Percentiles rank a stretch among this genome's conserved stretches.
Evolutionary conservation across 179 eudicot species (phyloP).

Genomic region (Spergularia azorica): DNA sequence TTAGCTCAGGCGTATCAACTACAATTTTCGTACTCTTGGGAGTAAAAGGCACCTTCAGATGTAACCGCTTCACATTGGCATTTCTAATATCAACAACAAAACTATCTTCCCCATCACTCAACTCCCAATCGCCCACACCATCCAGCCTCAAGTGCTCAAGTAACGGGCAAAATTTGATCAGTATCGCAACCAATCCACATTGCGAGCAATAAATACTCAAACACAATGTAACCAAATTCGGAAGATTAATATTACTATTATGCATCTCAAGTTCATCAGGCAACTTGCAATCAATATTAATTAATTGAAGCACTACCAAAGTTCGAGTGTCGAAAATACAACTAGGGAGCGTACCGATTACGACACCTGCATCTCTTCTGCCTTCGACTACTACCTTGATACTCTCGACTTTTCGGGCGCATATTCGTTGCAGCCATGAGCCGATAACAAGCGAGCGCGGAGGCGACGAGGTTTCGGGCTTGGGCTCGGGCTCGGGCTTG

Average conservation of each 20-base stretch:
- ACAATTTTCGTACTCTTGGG: neutral
- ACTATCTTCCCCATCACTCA: neutral
- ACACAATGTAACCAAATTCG: neutral
- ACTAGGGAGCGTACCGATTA: neutral
- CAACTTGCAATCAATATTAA: neutral
- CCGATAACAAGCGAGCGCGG: neutral
- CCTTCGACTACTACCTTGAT: neutral
- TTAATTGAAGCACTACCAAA: neutral
- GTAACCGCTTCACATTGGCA: neutral
- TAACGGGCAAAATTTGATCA: neutral
- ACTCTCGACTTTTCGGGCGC: neutral
- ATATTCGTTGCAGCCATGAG: neutral
- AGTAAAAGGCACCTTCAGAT: neutral
- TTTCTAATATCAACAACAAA: neutral
- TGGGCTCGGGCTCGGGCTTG: no score
- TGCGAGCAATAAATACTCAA: neutral
- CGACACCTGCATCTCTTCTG: neutral
- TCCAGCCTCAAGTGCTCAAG: neutral
- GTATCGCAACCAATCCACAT: neutral
- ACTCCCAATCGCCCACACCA: neutral
- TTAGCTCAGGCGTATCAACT: neutral
- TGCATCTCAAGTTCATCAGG: neutral
- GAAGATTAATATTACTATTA: neutral
- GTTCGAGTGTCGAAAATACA: neutral
- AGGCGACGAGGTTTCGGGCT: neutral